Base-by-base conservation (phyloP, 2,329 filamentous ascomycete species). In the Phialophora macrospora region DNA sequence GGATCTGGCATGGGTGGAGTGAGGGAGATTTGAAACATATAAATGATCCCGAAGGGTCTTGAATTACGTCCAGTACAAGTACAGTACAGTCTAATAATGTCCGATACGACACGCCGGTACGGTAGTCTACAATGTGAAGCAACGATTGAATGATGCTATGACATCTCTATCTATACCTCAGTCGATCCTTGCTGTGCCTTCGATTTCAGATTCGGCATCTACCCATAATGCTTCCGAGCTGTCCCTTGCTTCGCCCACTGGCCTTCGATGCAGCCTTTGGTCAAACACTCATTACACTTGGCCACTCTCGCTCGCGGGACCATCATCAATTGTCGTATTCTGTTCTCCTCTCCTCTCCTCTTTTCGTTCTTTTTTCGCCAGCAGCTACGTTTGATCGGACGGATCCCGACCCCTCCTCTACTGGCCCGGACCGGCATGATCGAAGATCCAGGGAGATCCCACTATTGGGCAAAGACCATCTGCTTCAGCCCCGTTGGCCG, bases 71-170 rank as follows among this genome's bases (percentile, higher is more conserved):
- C 32, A 30, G 58, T 54, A 60, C 32, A 60, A 30, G 58, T 60
- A 60, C 32, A 60, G 58, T 60, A 49, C 48, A 52, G 58, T 60
- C 58, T 54, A 60, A 54, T 60, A 52, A 54, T 60, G 48, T 60
- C 28, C 38, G 58, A 60, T 60, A 60, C 26, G 58, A 41, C 24
- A 20, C 41, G 57, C 28, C 22, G 57, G 17, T 60, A 28, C 17
- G 52, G 17, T 12, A 32, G 34, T 55, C 52, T 54, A 54, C 26
- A 32, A 32, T 30, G 28, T 34, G 52, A 55, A 55, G 48, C 28
- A 32, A 32, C 34, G 52, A 55, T 55, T 55, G 48, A 52, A 26
- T 17, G 48, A 52, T 26, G 14, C 26, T 6, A 28, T 52, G 14
- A 52, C 26, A 52, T 8, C 20, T 52, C 22, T 38, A 2, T 28